A percentile compares a stretch with the other conserved stretches of the same genome.
Conservation (phyloP, 2,329 filamentous ascomycete genomes). For the Penicillium polonicum region DNA sequence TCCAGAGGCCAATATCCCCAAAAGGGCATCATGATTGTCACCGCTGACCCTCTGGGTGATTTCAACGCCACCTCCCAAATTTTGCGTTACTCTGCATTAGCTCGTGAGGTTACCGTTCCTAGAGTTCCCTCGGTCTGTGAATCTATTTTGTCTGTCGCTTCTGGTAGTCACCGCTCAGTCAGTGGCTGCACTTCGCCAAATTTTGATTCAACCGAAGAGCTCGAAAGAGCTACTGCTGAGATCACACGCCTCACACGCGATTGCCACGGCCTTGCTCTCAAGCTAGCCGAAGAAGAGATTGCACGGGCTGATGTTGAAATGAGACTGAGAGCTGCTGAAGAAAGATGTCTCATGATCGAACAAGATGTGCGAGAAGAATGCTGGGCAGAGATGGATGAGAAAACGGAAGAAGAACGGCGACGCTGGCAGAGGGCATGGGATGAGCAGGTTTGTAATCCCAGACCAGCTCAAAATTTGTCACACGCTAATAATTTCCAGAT, state of each 20-base stretch:
- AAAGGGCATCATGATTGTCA: slow-evolving; percentile 93
- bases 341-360: slow-evolving; percentile 70
- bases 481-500: slow-evolving; percentile 31
- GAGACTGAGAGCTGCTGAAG: slow-evolving; percentile 65
- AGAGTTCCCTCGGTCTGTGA: slow-evolving; percentile 79
- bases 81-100: slow-evolving; percentile 86
- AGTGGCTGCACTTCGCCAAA: slow-evolving; percentile 47
- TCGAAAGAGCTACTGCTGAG: slow-evolving; percentile 78
- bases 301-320: slow-evolving; percentile 70
- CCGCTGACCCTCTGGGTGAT: slow-evolving; percentile 86
- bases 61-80: slow-evolving; percentile 98
- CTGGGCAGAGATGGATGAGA: slow-evolving; percentile 78
- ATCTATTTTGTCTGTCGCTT: slow-evolving; percentile 55
- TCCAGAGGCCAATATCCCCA: slow-evolving; percentile 67
- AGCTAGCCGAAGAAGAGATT: slow-evolving; percentile 69
- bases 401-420: slow-evolving; percentile 69
- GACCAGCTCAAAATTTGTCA: not conserved
- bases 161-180: slow-evolving; percentile 33
- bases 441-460: slow-evolving; percentile 57
- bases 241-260: slow-evolving; percentile 76
- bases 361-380: slow-evolving; percentile 86
- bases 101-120: slow-evolving; percentile 87
- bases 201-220: slow-evolving; percentile 58
- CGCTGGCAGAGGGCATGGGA: slow-evolving; percentile 80
- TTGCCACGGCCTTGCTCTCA: slow-evolving; percentile 69